Percentiles rank a stretch among this genome's conserved stretches.
phyloP scores from a whole-genome alignment of 2,329 filamentous ascomycete species.

The Achaetomium macrosporum region DNA sequence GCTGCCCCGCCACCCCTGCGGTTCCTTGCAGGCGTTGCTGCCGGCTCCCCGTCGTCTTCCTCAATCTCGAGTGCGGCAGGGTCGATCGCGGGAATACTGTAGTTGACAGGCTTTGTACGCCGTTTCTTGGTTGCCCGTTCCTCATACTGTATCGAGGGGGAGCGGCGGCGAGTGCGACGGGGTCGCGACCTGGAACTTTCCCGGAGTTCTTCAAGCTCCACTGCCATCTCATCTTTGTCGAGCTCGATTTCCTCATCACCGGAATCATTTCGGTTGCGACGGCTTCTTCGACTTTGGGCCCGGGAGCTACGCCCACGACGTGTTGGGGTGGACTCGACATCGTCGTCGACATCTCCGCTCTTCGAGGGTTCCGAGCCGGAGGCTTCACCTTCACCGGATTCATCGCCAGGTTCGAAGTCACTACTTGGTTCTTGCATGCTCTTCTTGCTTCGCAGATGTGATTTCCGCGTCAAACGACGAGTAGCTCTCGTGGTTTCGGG shows the following conservation, averaged over 20 bases:
- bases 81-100: constrained; percentile 76
- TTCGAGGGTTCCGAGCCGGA: constrained; percentile 31
- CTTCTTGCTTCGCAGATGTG: constrained; percentile 39
- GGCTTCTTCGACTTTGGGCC: constrained; percentile 40
- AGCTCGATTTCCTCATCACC: constrained; percentile 53
- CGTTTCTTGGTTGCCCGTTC: constrained; percentile 45
- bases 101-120: constrained; percentile 67
- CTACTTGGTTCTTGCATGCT: constrained; percentile 50
- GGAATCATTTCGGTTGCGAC: constrained; percentile 43
- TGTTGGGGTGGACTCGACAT: constrained; percentile 44
- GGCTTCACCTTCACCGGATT: constrained; percentile 49
- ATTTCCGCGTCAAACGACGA: constrained; percentile 44
- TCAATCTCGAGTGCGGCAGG: constrained; percentile 52
- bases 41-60: constrained; percentile 64
- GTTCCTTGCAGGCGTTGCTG: constrained; percentile 62
- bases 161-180: constrained; percentile 46
- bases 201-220: constrained; percentile 58
- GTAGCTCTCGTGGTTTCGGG: constrained; percentile 29
- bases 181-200: constrained; percentile 46
- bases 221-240: constrained; percentile 58
- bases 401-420: constrained; percentile 56
- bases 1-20: constrained; percentile 55
- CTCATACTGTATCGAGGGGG: constrained; percentile 55
- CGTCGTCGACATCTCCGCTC: constrained; percentile 35
- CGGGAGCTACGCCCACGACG: constrained; percentile 39